These are phyloP conservation scores for Aspergillus ellipticus DNA, from an alignment of 495 filamentous ascomycete genomes.

Conservation along the genomic window DNA sequence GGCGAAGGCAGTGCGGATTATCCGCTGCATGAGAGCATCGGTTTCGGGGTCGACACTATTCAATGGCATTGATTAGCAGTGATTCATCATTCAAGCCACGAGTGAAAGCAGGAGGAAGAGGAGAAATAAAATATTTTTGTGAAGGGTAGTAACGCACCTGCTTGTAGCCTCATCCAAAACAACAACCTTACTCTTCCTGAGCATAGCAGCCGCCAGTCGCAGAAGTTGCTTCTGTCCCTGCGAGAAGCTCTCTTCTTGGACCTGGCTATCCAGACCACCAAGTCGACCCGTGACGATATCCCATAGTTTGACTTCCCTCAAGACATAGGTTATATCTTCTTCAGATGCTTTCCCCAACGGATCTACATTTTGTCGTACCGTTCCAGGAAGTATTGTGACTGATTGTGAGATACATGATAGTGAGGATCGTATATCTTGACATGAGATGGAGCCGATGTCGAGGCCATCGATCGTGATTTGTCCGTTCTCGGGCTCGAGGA, in stretches of 20 bases:
- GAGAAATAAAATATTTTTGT: not conserved
- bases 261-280: not conserved
- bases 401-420: not conserved
- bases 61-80: not conserved
- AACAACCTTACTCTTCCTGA: not conserved
- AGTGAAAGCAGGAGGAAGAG: not conserved
- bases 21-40: not conserved
- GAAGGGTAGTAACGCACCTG: not conserved
- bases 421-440: not conserved
- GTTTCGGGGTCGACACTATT: not conserved
- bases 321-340: not conserved
- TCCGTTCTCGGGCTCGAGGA: conserved; percentile 24
- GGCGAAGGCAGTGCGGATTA: not conserved
- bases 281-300: not conserved
- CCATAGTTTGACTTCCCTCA: not conserved
- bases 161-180: not conserved
- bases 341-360: not conserved
- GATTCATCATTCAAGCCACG: too few relatives aligned
- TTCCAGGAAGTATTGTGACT: not conserved
- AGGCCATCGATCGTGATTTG: conserved; percentile 14
- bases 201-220: not conserved
- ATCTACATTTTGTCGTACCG: not conserved
- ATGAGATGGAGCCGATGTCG: not conserved
- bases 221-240: not conserved
- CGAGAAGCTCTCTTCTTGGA: not conserved